These are phyloP conservation scores for Coriolopsis trogii DNA, from an alignment of 1,284 basidiomycete species.

Conservation along the genomic window DNA sequence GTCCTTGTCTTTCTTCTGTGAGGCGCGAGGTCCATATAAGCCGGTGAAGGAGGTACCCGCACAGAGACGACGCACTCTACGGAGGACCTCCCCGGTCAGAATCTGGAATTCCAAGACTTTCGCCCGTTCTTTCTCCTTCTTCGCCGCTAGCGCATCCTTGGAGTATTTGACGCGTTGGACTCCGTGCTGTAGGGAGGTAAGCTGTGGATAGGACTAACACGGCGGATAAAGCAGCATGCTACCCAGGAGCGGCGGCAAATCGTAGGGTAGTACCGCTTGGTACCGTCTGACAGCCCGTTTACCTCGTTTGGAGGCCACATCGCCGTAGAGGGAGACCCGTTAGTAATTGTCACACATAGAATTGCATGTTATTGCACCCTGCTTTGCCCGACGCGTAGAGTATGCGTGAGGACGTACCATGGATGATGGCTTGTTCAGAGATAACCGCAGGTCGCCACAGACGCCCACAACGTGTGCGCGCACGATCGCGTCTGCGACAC, in stretches of 20 bases:
- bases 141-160: conserved; percentile 65
- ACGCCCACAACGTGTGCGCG: conserved; percentile 11
- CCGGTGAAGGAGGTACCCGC: conserved; percentile 3
- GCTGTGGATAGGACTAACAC: neutral
- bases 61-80: conserved; percentile 51
- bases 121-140: conserved; percentile 67
- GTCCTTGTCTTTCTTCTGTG: conserved; percentile 68
- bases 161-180: conserved; percentile 73
- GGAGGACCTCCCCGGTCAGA: conserved; percentile 67
- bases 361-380: no score
- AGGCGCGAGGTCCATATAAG: conserved; percentile 11
- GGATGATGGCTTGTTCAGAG: conserved; percentile 7
- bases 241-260: no score
- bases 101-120: conserved; percentile 78
- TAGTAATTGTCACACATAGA: no score
- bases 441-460: conserved; percentile 3
- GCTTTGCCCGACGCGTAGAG: no score
- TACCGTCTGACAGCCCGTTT: no score
- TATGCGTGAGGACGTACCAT: no score
- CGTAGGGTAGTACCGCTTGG: no score
- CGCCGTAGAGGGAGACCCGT: no score
- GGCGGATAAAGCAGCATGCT: no score
- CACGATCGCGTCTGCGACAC: conserved; percentile 17
- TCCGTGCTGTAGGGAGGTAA: conserved; percentile 58
- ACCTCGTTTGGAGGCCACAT: no score